Percentiles rank a stretch among this genome's conserved stretches.
Evolutionary conservation across 306 rosid species (phyloP).

Genomic region (Castanopsis chinensis): DNA sequence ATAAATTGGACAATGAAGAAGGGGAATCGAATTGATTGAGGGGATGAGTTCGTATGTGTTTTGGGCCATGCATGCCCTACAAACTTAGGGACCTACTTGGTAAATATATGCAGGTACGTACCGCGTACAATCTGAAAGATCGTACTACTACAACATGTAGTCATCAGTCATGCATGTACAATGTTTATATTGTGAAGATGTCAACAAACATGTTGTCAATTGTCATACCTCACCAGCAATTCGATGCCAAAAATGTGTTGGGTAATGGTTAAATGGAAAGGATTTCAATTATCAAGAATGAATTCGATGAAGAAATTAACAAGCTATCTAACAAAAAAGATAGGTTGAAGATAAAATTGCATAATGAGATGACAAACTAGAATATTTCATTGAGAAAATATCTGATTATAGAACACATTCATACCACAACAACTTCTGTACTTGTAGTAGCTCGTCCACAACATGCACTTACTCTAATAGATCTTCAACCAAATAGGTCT

Average conservation of each 20-base stretch:
- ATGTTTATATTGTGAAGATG: conserved; percentile 32
- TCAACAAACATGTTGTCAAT: conserved; percentile 24
- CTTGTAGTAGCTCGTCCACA: no score
- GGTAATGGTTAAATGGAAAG: no score
- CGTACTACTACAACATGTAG: conserved; percentile 7
- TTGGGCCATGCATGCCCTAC: conserved; percentile 52
- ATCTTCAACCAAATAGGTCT: no score
- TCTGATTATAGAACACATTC: no score
- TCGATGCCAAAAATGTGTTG: conserved; percentile 12
- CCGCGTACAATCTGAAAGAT: conserved; percentile 22
- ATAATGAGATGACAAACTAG: no score
- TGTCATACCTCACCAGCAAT: conserved; percentile 27
- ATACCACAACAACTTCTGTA: no score
- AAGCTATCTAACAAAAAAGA: no score
- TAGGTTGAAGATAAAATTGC: no score
- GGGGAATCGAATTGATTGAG: not conserved
- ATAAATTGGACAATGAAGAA: conserved; percentile 18
- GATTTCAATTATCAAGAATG: no score
- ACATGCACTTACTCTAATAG: no score
- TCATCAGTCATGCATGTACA: conserved; percentile 26
- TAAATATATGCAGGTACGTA: conserved; percentile 35
- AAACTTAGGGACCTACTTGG: conserved; percentile 34
- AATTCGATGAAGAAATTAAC: no score
- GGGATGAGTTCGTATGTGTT: conserved; percentile 27
- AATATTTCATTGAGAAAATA: no score